Evolutionary conservation across 2,329 filamentous ascomycete species (phyloP).

Genomic region (Paradendryphiella salina): DNA sequence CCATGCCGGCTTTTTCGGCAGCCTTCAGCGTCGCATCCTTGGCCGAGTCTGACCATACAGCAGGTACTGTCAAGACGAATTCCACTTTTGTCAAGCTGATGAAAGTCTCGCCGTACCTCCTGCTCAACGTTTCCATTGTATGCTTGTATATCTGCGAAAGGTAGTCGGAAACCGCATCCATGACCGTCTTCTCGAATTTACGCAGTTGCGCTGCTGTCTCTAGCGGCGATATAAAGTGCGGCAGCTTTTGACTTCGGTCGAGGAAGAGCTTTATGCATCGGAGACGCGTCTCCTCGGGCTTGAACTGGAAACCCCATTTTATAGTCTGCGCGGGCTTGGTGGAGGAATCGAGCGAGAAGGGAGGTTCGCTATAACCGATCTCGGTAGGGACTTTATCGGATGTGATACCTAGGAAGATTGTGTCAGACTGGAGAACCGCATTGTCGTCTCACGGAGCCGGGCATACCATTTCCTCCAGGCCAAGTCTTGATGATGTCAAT

Average conservation of each 20-base stretch:
- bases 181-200: constrained; percentile 73
- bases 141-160: constrained; percentile 75
- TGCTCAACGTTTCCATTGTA: constrained; percentile 75
- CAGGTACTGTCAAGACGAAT: constrained; percentile 74
- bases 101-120: constrained; percentile 76
- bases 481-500: constrained; percentile 80
- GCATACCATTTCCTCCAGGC: constrained; percentile 73
- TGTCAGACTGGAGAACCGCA: constrained; percentile 13
- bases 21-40: constrained; percentile 80
- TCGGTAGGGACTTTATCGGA: constrained; percentile 85
- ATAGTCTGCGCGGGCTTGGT: constrained; percentile 35
- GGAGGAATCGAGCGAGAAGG: constrained; percentile 24
- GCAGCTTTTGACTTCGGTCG: constrained; percentile 77
- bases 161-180: constrained; percentile 79
- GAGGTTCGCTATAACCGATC: constrained; percentile 58
- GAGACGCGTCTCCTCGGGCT: constrained; percentile 72
- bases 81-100: constrained; percentile 76
- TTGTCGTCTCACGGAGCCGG: background rate
- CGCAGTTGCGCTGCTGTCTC: constrained; percentile 78
- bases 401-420: constrained; percentile 59
- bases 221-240: constrained; percentile 76
- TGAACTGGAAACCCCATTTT: constrained; percentile 85
- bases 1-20: constrained; percentile 78
- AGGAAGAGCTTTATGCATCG: constrained; percentile 85
- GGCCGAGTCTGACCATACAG: constrained; percentile 83